phyloP scores from a whole-genome alignment of 768 basidiomycete genomes.

The Astraeus odoratus region DNA sequence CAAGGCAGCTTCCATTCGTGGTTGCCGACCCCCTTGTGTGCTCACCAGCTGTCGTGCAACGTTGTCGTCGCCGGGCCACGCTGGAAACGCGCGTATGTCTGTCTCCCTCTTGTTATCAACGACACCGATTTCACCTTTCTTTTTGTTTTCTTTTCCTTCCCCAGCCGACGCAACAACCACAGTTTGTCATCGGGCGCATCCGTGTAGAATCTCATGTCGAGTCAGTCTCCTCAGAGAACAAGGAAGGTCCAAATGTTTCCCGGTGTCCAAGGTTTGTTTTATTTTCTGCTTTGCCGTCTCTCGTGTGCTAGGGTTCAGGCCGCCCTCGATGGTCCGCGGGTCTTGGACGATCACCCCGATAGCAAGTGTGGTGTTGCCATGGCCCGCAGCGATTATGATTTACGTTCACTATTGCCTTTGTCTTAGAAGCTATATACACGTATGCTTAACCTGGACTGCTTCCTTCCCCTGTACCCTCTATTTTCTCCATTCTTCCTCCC shows the following conservation, averaged over 20 bases:
- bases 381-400: constrained; percentile 25
- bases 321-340: constrained; percentile 5
- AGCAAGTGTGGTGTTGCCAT: constrained; percentile 11
- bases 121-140: constrained; percentile 26
- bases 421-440: constrained; percentile 5
- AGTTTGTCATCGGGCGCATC: constrained; percentile 12
- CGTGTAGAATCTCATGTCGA: constrained; percentile 43
- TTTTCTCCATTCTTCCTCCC: background rate
- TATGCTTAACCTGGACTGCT: constrained; percentile 1
- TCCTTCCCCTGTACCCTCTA: constrained; percentile 1
- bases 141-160: constrained; percentile 23
- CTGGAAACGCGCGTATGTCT: constrained; percentile 55
- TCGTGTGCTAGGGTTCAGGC: constrained; percentile 12
- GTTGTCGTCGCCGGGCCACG: constrained; percentile 42
- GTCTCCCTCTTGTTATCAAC: constrained; percentile 21
- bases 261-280: constrained; percentile 40
- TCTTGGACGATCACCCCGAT: constrained; percentile 11
- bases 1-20: constrained; percentile 49
- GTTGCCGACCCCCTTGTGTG: constrained; percentile 51
- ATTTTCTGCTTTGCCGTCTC: constrained; percentile 14
- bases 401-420: constrained; percentile 23
- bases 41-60: constrained; percentile 33
- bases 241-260: constrained; percentile 47
- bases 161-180: constrained; percentile 16
- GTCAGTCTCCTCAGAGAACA: constrained; percentile 51